These are phyloP conservation scores for Acrasis kona DNA, from an alignment of 78 protist genomes.

Conservation along the genomic window DNA sequence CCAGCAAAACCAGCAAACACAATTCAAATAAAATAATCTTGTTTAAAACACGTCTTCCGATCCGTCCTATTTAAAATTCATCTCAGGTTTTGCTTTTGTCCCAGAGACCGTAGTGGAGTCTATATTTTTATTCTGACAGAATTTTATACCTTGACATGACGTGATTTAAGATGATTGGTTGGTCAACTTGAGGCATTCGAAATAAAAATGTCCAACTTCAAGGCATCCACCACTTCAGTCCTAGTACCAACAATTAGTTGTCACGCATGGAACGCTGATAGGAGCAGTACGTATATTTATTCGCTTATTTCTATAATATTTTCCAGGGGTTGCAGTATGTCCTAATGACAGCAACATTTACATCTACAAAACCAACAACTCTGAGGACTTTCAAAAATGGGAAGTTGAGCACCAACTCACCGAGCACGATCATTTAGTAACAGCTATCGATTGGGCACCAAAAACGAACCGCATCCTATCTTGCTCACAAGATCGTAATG, in stretches of 20 bases:
- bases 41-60: not conserved
- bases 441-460: conserved; percentile 83
- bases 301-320: not conserved
- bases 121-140: not conserved
- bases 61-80: not conserved
- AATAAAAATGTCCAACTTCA: too few species aligned
- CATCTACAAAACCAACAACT: conserved; percentile 43
- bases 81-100: too few species aligned
- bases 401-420: not conserved
- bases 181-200: not conserved
- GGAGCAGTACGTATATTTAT: not conserved
- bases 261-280: not conserved
- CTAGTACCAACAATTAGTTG: not conserved
- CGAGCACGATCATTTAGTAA: conserved; percentile 83
- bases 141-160: not conserved
- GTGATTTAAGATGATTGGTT: not conserved
- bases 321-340: conserved; percentile 74
- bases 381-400: not conserved
- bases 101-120: too few species aligned
- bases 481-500: conserved; percentile 87
- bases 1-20: too few species aligned
- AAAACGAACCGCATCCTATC: conserved; percentile 74
- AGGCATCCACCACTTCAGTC: not conserved
- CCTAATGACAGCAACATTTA: conserved; percentile 69
- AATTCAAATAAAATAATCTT: too few species aligned